Base-by-base conservation (phyloP, 2,329 filamentous ascomycete genomes). In the Onygenales sp. region DNA sequence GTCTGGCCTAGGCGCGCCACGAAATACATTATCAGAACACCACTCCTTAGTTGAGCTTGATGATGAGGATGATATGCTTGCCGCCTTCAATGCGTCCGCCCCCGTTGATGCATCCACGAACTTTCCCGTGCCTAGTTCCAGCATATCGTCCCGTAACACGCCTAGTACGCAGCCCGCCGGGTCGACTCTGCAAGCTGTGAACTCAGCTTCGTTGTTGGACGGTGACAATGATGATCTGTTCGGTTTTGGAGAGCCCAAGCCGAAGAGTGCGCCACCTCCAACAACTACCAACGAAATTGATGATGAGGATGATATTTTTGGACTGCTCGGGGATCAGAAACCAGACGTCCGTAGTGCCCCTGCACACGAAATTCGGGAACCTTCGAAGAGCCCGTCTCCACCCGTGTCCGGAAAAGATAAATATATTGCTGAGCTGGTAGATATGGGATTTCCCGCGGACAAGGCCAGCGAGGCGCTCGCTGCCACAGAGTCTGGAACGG, bases 391-490 rank as follows among this genome's bases (percentile, higher is more conserved):
- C 42, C 42, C 46, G 11, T 45, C 36, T 34, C 32, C 39, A 58
- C 44, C 11, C 33, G 62, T 62, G 2, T 74, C 73, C 61, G 82
- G 81, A 1, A 84, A 86, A 54, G 89, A 95, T 63, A 82, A 81
- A 59, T 88, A 90, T 8, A 81, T 97, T 31, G 88, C 88, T 8
- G 89, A 97, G 66, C 74, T 98, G 31, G 83, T 96, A 2, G 92
- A 96, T 60, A 97, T 97, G 82, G 93, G 93, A 0, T 98, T 98
- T 62, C 83, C 88, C 0, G 79, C 84, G 0, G 88, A 95, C 54
- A 89, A 90, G 63, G 86, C 93, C n/a, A 80, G 81, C 52, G 78
- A 85, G 57, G 93, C 90, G 4, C 71, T 98, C 42, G 83, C 83
- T 9, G 86, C 89, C 62, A 95, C 87, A 34, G 86, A 88, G 3